phyloP scores from a whole-genome alignment of 2,329 filamentous ascomycete species.

The Sporothrix globosa region DNA sequence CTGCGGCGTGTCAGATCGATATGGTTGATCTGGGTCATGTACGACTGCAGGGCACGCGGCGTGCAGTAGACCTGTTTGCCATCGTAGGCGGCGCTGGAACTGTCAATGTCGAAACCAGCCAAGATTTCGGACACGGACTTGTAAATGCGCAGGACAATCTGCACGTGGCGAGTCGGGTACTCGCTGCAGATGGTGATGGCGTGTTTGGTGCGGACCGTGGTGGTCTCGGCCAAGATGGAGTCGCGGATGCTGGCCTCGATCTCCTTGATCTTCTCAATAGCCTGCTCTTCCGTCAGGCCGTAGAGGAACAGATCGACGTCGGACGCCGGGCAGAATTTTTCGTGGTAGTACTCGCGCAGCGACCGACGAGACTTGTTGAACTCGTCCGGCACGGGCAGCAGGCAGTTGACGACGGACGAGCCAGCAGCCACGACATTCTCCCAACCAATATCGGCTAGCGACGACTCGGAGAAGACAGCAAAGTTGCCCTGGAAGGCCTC shows the following conservation, averaged over 20 bases:
- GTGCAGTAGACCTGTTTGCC: slow-evolving; percentile 78
- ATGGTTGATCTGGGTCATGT: slow-evolving; percentile 80
- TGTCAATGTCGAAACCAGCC: slow-evolving; percentile 87
- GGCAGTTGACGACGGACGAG: slow-evolving; percentile 76
- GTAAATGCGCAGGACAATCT: slow-evolving; percentile 85
- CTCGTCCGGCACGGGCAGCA: slow-evolving; percentile 69
- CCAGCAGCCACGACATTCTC: slow-evolving; percentile 80
- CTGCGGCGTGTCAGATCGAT: slow-evolving; percentile 79
- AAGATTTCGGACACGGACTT: slow-evolving; percentile 82
- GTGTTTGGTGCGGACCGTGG: slow-evolving; percentile 82
- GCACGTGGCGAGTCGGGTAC: slow-evolving; percentile 78
- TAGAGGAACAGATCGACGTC: slow-evolving; percentile 89
- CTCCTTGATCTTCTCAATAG: slow-evolving; percentile 79
- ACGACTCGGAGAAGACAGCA: slow-evolving; percentile 77
- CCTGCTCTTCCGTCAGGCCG: slow-evolving; percentile 74
- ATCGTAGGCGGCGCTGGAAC: slow-evolving; percentile 78
- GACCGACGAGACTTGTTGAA: slow-evolving; percentile 65
- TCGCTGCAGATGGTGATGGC: slow-evolving; percentile 80
- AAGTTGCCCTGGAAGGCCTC: slow-evolving; percentile 71
- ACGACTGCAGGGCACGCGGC: slow-evolving; percentile 75
- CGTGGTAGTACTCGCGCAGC: slow-evolving; percentile 76
- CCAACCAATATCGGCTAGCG: slow-evolving; percentile 77
- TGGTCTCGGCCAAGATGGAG: slow-evolving; percentile 79
- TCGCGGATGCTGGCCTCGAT: slow-evolving; percentile 77
- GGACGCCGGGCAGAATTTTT: slow-evolving; percentile 77